These are phyloP conservation scores for Camellia japonica DNA, from an alignment of 148 eudicot genomes.

Conservation along the genomic window DNA sequence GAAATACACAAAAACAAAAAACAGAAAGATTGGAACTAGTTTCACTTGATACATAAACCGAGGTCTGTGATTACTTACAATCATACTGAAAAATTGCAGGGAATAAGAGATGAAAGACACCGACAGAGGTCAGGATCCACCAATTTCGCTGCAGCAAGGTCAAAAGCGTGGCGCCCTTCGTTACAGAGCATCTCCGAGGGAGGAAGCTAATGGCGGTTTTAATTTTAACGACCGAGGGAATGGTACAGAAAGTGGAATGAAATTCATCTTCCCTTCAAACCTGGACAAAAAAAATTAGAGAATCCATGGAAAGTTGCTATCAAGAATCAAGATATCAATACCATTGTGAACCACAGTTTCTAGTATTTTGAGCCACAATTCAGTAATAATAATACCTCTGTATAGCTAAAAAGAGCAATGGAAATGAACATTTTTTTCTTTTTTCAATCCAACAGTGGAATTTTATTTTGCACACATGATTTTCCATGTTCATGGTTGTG, in stretches of 20 bases:
- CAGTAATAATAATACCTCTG: conserved; percentile 28
- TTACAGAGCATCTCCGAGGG: conserved; percentile 81
- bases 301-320: conserved; percentile 3
- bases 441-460: neutral
- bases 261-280: conserved; percentile 17
- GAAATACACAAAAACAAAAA: no score
- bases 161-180: conserved; percentile 82
- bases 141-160: conserved; percentile 31
- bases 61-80: neutral
- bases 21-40: neutral
- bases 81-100: conserved; percentile 33
- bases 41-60: conserved; percentile 21
- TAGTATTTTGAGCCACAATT: conserved; percentile 17
- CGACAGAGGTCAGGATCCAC: conserved; percentile 45
- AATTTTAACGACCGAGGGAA: neutral
- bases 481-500: no score
- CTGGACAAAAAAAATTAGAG: neutral
- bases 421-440: neutral
- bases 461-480: neutral
- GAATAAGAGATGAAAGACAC: conserved; percentile 31
- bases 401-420: conserved; percentile 28
- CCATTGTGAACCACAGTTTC: neutral
- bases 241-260: conserved; percentile 3
- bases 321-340: neutral
- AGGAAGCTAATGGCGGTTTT: conserved; percentile 28